Percentiles rank a stretch among this genome's conserved stretches.
phyloP scores from a whole-genome alignment of 148 eudicot species.

The Rheum nobile region DNA sequence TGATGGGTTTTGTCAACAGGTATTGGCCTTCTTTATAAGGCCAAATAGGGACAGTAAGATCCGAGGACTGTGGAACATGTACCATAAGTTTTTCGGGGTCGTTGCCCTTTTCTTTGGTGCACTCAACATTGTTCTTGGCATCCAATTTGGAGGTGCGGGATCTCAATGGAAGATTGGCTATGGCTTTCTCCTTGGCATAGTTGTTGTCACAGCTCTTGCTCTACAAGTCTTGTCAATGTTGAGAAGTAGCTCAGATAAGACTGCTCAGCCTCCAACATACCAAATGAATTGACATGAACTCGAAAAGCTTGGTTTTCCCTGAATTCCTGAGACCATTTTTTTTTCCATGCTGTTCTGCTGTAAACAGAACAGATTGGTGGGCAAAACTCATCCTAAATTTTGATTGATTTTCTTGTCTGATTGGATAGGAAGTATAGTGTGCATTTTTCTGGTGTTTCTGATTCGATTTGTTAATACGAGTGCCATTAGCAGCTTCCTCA shows the following conservation, averaged over 20 bases:
- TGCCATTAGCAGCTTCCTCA: background rate
- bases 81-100: conserved; percentile 69
- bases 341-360: background rate
- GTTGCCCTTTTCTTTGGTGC: conserved; percentile 73
- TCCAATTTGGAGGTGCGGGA: conserved; percentile 58
- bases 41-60: conserved; percentile 71
- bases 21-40: conserved; percentile 67
- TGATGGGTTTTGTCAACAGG: conserved; percentile 22
- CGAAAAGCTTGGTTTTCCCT: background rate
- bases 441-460: background rate
- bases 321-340: background rate
- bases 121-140: conserved; percentile 63
- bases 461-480: background rate
- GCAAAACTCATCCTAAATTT: conserved; percentile 4
- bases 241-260: conserved; percentile 27
- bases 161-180: conserved; percentile 75
- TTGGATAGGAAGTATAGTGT: conserved; percentile 5
- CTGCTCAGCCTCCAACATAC: conserved; percentile 29
- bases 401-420: background rate
- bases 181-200: conserved; percentile 53
- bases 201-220: conserved; percentile 30
- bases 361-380: conserved; percentile 3
- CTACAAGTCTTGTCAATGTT: conserved; percentile 54
- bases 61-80: conserved; percentile 63
- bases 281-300: conserved; percentile 33